phyloP scores from a whole-genome alignment of 495 filamentous ascomycete genomes.

The Penicillium arizonense region DNA sequence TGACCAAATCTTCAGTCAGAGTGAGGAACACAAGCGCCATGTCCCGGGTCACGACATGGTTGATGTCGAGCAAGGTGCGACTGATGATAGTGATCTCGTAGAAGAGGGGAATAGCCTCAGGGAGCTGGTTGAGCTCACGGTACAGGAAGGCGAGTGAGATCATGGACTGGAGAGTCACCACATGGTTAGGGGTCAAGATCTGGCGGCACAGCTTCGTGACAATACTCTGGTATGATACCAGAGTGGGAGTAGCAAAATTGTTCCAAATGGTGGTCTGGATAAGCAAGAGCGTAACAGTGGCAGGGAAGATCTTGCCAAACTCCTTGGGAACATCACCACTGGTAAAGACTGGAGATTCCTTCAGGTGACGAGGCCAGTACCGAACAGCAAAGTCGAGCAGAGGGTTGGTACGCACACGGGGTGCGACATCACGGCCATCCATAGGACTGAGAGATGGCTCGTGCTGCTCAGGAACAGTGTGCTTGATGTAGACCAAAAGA shows the following conservation, averaged over 20 bases:
- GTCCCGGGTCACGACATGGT: constrained; percentile 32
- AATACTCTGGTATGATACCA: constrained; percentile 22
- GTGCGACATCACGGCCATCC: constrained; percentile 18
- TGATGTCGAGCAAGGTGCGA: constrained; percentile 23
- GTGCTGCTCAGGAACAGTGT: constrained; percentile 22
- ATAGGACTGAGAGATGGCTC: constrained; percentile 28
- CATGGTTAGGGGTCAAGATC: constrained; percentile 22
- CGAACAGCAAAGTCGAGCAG: constrained; percentile 37
- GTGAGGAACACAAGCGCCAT: constrained; percentile 32
- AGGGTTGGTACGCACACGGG: constrained; percentile 20
- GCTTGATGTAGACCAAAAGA: constrained; percentile 31
- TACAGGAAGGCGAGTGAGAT: constrained; percentile 23
- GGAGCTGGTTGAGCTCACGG: constrained; percentile 15
- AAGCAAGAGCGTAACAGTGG: constrained; percentile 21
- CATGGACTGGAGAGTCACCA: constrained; percentile 25
- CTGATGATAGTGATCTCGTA: constrained; percentile 28
- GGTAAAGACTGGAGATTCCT: constrained; percentile 22
- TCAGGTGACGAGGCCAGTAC: constrained; percentile 36
- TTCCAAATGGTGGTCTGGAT: constrained; percentile 34
- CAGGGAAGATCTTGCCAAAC: constrained; percentile 28
- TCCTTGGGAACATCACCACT: constrained; percentile 30
- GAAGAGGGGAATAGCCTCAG: constrained; percentile 16
- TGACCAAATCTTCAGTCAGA: constrained; percentile 25
- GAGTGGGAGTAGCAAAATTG: constrained; percentile 25
- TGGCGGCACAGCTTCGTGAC: constrained; percentile 27